A percentile compares a stretch with the other conserved stretches of the same genome.
Conservation (phyloP, 345 rosid genomes). For the Cardiospermum halicacabum region DNA sequence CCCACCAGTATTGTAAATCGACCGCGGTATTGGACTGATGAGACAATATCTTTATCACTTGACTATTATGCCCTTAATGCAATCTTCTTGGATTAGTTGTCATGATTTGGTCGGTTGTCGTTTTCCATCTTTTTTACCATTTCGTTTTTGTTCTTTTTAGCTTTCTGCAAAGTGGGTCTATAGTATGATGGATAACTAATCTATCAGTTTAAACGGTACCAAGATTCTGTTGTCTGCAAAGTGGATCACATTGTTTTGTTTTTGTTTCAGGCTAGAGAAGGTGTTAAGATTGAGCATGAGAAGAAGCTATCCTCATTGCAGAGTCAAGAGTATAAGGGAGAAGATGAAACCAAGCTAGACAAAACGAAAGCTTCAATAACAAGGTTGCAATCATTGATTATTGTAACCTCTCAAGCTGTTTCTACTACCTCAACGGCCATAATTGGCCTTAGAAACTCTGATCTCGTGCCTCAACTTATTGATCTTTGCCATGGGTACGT, state of each 20-base stretch:
- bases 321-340: conserved; percentile 93
- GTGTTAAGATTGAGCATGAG: conserved; percentile 81
- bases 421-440: conserved; percentile 85
- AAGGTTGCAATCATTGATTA: conserved; percentile 68
- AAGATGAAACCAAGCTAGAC: conserved; percentile 72
- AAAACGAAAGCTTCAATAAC: conserved; percentile 77
- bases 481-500: conserved; percentile 90
- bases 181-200: not conserved
- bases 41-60: too few species aligned
- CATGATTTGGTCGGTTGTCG: conserved; percentile 19
- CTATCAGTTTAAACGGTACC: not conserved
- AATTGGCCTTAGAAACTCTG: conserved; percentile 68
- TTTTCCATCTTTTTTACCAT: not conserved
- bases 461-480: conserved; percentile 89
- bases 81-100: not conserved
- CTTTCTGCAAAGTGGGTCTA: not conserved
- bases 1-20: conserved; percentile 26
- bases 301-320: conserved; percentile 79
- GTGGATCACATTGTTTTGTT: conserved; percentile 10
- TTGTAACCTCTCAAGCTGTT: conserved; percentile 86
- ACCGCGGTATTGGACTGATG: conserved; percentile 22
- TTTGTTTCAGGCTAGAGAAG: conserved; percentile 73
- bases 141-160: not conserved
- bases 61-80: too few species aligned
- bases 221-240: not conserved